A percentile compares a stretch with the other conserved stretches of the same genome.
phyloP scores from a whole-genome alignment of 163 green algal species.

The Scenedesmus sp. region DNA sequence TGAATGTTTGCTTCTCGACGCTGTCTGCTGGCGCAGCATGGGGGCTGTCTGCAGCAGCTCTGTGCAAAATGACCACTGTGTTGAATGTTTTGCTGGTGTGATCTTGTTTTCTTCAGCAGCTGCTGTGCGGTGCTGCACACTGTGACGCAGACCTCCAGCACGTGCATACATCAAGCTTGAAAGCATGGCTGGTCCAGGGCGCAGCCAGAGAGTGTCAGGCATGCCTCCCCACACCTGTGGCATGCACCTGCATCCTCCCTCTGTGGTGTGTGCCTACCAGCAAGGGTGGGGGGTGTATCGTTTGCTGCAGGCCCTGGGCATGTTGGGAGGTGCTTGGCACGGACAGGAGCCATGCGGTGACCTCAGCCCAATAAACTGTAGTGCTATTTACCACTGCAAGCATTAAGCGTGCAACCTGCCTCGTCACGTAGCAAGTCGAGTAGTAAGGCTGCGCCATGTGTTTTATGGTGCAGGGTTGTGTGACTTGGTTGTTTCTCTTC shows the following conservation, averaged over 20 bases:
- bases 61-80: neutral
- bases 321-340: neutral
- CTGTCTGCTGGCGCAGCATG: neutral
- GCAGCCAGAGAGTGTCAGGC: neutral
- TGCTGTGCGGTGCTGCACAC: neutral
- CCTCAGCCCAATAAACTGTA: neutral
- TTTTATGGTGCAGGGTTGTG: neutral
- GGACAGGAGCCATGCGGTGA: neutral
- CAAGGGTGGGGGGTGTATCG: neutral
- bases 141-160: too few relatives aligned
- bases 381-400: neutral
- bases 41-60: neutral
- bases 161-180: neutral
- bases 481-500: neutral
- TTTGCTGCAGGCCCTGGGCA: neutral
- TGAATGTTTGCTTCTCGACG: neutral
- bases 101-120: neutral
- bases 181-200: neutral
- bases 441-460: neutral
- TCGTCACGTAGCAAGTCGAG: neutral
- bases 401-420: neutral
- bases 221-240: neutral
- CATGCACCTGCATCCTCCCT: neutral
- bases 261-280: neutral
- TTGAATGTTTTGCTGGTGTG: neutral